Base-by-base conservation (phyloP, 768 basidiomycete genomes). In the Tulasnella sp. region DNA sequence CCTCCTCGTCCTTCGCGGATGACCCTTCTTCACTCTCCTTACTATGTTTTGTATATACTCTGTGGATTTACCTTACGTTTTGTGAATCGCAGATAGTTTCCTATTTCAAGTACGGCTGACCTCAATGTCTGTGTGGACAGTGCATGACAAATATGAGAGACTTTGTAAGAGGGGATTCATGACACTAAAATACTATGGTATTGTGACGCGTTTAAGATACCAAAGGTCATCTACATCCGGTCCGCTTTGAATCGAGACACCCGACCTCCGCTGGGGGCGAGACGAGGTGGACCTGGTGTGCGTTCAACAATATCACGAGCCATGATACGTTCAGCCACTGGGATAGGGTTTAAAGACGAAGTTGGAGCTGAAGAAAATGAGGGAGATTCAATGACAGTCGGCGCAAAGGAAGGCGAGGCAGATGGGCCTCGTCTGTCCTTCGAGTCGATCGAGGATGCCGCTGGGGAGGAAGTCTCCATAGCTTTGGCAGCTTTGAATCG, bases 241-340 rank as follows among this genome's bases (percentile, higher is more conserved):
- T 70, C 67, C 38, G 75, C 67, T 40, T 76, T 70, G 52, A 76
- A 76, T 6, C 75, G 67, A 6, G 75, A 76, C 39, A 76, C 67
- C 22, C 64, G 36, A 11, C 64, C 64, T 17, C 64, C 39, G 34
- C 38, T 64, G 22, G 38, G 37, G 25, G 34, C 17, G 14, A 15
- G 39, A 7, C 14, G 25, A n/a, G 36, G 25, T 12, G 25, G 29
- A 19, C 38, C 64, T 70, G 75, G 75, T 15, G 40, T 19, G 6
- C 40, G 39, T 64, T 76, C 75, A 40, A 69, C 25, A 31, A 76
- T 67, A 17, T 76, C 75, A 14, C 75, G 36, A 29, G 67, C 9
- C 75, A 76, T 76, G 67, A 76, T 54, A 14, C 25, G 37, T 7
- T 76, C 68, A 22, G 67, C 67, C 29, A 45, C 45, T 22, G 19